Evolutionary conservation across 352 stramenopile species (phyloP).

Genomic region (Globisporangium echinulatum): DNA sequence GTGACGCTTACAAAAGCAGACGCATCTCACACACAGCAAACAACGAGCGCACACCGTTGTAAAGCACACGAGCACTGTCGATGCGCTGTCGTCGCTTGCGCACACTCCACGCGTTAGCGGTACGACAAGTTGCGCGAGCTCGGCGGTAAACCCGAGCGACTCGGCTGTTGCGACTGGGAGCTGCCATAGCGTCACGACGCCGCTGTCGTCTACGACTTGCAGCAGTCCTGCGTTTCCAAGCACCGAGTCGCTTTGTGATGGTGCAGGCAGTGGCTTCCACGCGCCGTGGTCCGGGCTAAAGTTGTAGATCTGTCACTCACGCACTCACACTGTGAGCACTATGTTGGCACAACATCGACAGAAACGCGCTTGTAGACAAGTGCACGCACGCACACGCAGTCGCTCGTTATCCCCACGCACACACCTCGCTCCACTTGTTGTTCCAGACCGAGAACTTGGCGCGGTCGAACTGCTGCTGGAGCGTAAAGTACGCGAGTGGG

Average conservation of each 20-base stretch:
- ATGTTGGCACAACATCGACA: no score
- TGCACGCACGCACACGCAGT: background rate
- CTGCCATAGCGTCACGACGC: slow-evolving; percentile 34
- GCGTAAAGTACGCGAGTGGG: slow-evolving; percentile 56
- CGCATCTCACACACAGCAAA: background rate
- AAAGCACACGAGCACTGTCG: slow-evolving; percentile 39
- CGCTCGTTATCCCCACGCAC: background rate
- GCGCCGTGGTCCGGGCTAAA: slow-evolving; percentile 51
- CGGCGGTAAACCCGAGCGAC: slow-evolving; percentile 34
- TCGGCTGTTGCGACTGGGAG: slow-evolving; percentile 35
- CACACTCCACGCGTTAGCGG: slow-evolving; percentile 37
- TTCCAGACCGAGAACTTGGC: slow-evolving; percentile 75
- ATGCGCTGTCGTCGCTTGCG: slow-evolving; percentile 19
- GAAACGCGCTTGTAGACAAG: background rate
- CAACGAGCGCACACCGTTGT: slow-evolving; percentile 11
- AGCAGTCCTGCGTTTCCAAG: no score
- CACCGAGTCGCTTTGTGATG: slow-evolving; percentile 19
- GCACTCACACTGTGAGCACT: background rate
- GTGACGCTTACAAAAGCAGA: background rate
- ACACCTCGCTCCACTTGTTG: slow-evolving; percentile 79
- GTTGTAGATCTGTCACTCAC: slow-evolving; percentile 46
- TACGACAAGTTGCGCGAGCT: slow-evolving; percentile 37
- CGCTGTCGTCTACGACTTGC: slow-evolving; percentile 26
- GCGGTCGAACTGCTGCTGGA: slow-evolving; percentile 60
- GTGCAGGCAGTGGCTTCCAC: slow-evolving; percentile 31